Evolutionary conservation across 306 rosid species (phyloP).

Genomic region (Prunus mira): DNA sequence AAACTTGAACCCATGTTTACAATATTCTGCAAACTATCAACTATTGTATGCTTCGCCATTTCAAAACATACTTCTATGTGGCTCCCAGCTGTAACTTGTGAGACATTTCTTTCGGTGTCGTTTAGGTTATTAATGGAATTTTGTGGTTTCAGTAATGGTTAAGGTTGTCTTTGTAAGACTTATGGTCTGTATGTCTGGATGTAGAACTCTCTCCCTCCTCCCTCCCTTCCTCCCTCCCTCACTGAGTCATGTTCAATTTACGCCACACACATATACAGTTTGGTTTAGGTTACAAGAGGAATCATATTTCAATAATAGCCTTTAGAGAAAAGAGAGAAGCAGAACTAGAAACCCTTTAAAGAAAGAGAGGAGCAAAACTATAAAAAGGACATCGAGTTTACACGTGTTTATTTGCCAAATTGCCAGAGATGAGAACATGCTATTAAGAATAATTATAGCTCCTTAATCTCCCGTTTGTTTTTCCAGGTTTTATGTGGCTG

Average conservation of each 20-base stretch:
- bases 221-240: too few species aligned
- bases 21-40: neutral
- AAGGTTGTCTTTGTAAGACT: neutral
- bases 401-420: neutral
- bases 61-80: neutral
- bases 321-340: neutral
- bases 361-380: neutral
- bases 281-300: neutral
- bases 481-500: conserved; percentile 94
- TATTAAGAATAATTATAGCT: conserved; percentile 3
- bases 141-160: conserved; percentile 9
- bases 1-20: neutral
- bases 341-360: neutral
- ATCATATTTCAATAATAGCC: neutral
- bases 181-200: neutral
- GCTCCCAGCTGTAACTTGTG: neutral
- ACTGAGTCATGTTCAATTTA: neutral
- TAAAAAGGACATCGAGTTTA: neutral
- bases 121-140: neutral
- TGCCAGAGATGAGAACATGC: neutral
- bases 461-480: conserved; percentile 12
- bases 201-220: too few species aligned
- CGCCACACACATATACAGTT: neutral
- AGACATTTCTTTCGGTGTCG: neutral
- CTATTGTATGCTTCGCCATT: neutral